A percentile compares a stretch with the other conserved stretches of the same genome.
Conservation (phyloP, 2,329 filamentous ascomycete genomes). For the Lachnellula suecica region DNA sequence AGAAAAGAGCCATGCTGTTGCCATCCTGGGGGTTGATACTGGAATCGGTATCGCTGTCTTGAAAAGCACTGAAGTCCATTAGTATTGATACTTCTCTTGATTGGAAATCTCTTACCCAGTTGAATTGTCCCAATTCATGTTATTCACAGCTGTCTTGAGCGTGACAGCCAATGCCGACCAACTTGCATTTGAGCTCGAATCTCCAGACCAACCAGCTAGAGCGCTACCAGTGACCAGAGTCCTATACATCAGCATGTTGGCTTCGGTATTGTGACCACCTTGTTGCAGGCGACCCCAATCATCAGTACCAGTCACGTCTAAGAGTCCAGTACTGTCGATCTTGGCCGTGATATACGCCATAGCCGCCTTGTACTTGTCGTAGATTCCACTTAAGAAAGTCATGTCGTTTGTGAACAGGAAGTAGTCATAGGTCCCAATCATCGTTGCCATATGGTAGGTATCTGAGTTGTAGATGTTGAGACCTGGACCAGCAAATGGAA, state of each 20-base stretch:
- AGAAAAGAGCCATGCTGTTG: slow-evolving; percentile 53
- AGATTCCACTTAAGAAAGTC: slow-evolving; percentile 45
- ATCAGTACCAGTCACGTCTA: slow-evolving; percentile 25
- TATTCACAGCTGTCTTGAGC: slow-evolving; percentile 23
- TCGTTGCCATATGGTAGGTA: slow-evolving; percentile 58
- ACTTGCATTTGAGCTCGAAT: slow-evolving; percentile 16
- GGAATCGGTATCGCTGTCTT: slow-evolving; percentile 45
- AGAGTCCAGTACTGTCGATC: slow-evolving; percentile 38
- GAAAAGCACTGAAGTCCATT: slow-evolving; percentile 23
- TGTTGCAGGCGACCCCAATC: slow-evolving; percentile 31
- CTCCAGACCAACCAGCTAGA: slow-evolving; percentile 41
- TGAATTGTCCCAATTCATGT: slow-evolving; percentile 19
- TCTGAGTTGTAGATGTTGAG: slow-evolving; percentile 39
- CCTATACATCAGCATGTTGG: slow-evolving; percentile 38
- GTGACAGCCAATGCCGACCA: slow-evolving; percentile 19
- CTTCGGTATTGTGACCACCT: slow-evolving; percentile 31
- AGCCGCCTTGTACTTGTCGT: slow-evolving; percentile 47
- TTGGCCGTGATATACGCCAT: slow-evolving; percentile 45
- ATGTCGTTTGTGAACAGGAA: slow-evolving; percentile 54
- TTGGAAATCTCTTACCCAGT: slow-evolving; percentile 18
- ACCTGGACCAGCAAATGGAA: slow-evolving; percentile 51
- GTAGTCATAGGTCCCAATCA: slow-evolving; percentile 60
- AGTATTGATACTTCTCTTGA: slow-evolving; percentile 13
- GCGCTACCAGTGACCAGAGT: slow-evolving; percentile 45
- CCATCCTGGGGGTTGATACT: slow-evolving; percentile 59